Conservation (phyloP, 75 land plant genomes). For the Larix kaempferi region DNA sequence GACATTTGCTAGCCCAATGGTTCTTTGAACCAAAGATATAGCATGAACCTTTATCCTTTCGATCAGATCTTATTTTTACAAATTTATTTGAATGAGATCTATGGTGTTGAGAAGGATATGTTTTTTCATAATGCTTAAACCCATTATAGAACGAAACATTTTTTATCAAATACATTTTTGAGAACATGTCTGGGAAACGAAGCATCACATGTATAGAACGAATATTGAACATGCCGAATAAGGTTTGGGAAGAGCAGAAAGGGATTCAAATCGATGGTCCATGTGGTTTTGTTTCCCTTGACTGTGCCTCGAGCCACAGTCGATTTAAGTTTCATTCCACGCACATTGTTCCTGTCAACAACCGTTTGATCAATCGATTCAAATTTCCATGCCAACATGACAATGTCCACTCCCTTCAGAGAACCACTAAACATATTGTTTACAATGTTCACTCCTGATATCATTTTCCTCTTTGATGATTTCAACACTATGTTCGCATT, state of each 20-base stretch:
- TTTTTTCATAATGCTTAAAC: too few species aligned
- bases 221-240: conserved; percentile 70
- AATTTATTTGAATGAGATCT: too few species aligned
- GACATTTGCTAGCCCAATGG: too few species aligned
- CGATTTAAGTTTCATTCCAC: conserved; percentile 61
- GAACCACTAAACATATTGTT: conserved; percentile 72
- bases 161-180: too few species aligned
- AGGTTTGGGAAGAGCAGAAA: conserved; percentile 56
- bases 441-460: conserved; percentile 51
- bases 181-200: conserved; percentile 43
- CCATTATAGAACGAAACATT: too few species aligned
- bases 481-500: conserved; percentile 54
- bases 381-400: conserved; percentile 53
- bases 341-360: conserved; percentile 63
- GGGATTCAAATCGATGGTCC: conserved; percentile 58
- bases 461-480: conserved; percentile 24
- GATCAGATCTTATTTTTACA: too few species aligned
- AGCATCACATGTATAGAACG: conserved; percentile 21
- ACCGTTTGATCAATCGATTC: conserved; percentile 41
- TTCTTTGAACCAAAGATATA: too few species aligned
- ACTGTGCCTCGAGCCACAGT: conserved; percentile 49
- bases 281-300: conserved; percentile 36
- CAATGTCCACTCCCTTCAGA: conserved; percentile 25
- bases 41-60: too few species aligned
- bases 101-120: too few species aligned